These are phyloP conservation scores for Yamadazyma sp. DNA, from an alignment of 805 yeast species.

Conservation along the genomic window DNA sequence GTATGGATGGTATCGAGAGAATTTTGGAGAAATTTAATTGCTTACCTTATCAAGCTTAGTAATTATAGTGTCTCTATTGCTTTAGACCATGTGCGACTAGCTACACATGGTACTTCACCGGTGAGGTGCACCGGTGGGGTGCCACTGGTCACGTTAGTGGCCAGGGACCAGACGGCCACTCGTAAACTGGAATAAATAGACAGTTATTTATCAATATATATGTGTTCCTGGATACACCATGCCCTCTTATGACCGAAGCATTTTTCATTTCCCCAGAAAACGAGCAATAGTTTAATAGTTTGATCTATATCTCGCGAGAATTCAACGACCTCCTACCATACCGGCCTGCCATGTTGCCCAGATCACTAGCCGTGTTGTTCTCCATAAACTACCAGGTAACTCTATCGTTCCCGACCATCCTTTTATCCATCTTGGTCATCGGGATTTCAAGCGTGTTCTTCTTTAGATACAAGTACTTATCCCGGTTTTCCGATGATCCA, in stretches of 20 bases:
- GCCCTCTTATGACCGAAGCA: no score
- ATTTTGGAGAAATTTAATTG: constrained; percentile 45
- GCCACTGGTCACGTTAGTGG: no score
- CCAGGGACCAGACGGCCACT: no score
- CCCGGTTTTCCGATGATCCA: constrained; percentile 50
- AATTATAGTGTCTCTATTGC: background rate
- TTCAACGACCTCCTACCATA: no score
- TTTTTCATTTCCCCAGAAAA: constrained; percentile 2
- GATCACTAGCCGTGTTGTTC: constrained; percentile 11
- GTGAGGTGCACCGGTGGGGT: no score
- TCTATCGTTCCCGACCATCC: constrained; percentile 49
- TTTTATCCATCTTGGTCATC: constrained; percentile 30
- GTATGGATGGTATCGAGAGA: constrained; percentile 61
- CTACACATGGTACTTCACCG: constrained; percentile 3
- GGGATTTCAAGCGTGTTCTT: constrained; percentile 42
- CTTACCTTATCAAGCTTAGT: constrained; percentile 29
- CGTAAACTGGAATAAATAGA: no score
- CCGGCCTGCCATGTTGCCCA: constrained; percentile 4
- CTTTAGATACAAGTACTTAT: constrained; percentile 62
- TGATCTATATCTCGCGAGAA: background rate
- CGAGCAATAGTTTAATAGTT: constrained; percentile 1
- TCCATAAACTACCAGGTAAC: constrained; percentile 51
- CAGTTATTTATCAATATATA: no score
- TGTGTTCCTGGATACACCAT: no score
- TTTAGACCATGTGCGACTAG: constrained; percentile 4